Conservation (phyloP, 1,139 yeast genomes). For the Debaryomyces sp. region DNA sequence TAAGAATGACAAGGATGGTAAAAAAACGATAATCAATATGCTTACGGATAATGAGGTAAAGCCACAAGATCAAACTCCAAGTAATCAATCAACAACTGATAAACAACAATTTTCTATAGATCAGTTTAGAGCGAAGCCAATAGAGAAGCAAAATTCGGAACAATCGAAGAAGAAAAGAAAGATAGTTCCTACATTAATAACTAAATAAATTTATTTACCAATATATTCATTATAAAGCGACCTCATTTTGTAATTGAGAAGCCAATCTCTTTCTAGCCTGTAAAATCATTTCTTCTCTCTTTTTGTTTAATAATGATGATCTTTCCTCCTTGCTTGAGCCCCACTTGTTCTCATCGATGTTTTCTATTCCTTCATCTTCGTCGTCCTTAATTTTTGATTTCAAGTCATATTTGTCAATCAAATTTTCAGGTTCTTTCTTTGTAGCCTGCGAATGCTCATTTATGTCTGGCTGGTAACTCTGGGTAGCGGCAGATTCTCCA, state of each 20-base stretch:
- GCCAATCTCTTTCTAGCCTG: slow-evolving; percentile 47
- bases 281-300: slow-evolving; percentile 47
- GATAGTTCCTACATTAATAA: slow-evolving; percentile 47
- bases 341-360: slow-evolving; percentile 17
- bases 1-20: background rate
- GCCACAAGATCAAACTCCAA: background rate
- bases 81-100: background rate
- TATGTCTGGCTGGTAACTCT: slow-evolving; percentile 3
- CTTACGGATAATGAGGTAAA: slow-evolving; percentile 11
- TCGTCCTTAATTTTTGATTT: slow-evolving; percentile 19
- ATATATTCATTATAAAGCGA: slow-evolving; percentile 11
- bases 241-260: slow-evolving; percentile 34
- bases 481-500: slow-evolving; percentile 27
- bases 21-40: slow-evolving; percentile 11
- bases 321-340: slow-evolving; percentile 23
- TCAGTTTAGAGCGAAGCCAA: slow-evolving; percentile 14
- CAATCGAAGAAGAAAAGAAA: slow-evolving; percentile 41
- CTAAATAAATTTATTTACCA: slow-evolving; percentile 10
- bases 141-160: slow-evolving; percentile 6
- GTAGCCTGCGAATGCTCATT: background rate
- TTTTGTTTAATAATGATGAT: slow-evolving; percentile 24
- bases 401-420: slow-evolving; percentile 43
- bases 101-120: slow-evolving; percentile 11
- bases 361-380: slow-evolving; percentile 12
- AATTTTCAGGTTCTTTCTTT: slow-evolving; percentile 25